These are phyloP conservation scores for Colletotrichum echinochloae DNA, from an alignment of 2,329 filamentous ascomycete genomes.

Conservation along the genomic window DNA sequence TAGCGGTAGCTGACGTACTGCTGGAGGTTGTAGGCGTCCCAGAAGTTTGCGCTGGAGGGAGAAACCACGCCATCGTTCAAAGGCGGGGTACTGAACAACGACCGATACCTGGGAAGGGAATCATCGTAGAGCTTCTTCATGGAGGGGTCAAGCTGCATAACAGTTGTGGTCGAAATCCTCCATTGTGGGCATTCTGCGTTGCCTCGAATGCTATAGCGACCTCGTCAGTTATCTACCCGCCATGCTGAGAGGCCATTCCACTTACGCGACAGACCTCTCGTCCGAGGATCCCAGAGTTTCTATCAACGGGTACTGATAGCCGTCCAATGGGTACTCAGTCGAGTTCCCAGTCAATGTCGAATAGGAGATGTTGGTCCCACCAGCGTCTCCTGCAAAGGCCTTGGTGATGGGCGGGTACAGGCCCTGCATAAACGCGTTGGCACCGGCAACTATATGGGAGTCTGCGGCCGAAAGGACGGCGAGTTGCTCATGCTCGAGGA, in stretches of 20 bases:
- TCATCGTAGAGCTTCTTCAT: slow-evolving; percentile 45
- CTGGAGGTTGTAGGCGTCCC: slow-evolving; percentile 65
- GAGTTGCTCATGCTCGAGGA: slow-evolving; percentile 64
- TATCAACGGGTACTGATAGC: slow-evolving; percentile 84
- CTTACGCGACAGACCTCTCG: slow-evolving; percentile 60
- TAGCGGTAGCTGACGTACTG: slow-evolving; percentile 67
- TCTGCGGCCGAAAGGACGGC: slow-evolving; percentile 56
- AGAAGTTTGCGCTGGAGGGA: slow-evolving; percentile 53
- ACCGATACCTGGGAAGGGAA: slow-evolving; percentile 56
- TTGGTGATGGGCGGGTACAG: slow-evolving; percentile 79
- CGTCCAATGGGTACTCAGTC: slow-evolving; percentile 75
- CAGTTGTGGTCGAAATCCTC: slow-evolving; percentile 46
- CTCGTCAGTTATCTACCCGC: background rate
- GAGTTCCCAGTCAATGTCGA: slow-evolving; percentile 63
- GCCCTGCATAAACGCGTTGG: slow-evolving; percentile 83
- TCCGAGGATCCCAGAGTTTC: slow-evolving; percentile 62
- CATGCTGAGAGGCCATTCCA: background rate
- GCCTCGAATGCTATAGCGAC: slow-evolving; percentile 51
- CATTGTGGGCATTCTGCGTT: slow-evolving; percentile 54
- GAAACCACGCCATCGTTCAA: slow-evolving; percentile 54
- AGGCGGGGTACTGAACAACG: slow-evolving; percentile 53
- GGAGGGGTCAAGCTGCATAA: slow-evolving; percentile 44
- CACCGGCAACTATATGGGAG: slow-evolving; percentile 71
- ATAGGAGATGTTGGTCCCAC: slow-evolving; percentile 44
- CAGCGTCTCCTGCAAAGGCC: slow-evolving; percentile 52